Evolutionary conservation across 495 filamentous ascomycete genomes (phyloP).

Genomic region (Neurospora intermedia): DNA sequence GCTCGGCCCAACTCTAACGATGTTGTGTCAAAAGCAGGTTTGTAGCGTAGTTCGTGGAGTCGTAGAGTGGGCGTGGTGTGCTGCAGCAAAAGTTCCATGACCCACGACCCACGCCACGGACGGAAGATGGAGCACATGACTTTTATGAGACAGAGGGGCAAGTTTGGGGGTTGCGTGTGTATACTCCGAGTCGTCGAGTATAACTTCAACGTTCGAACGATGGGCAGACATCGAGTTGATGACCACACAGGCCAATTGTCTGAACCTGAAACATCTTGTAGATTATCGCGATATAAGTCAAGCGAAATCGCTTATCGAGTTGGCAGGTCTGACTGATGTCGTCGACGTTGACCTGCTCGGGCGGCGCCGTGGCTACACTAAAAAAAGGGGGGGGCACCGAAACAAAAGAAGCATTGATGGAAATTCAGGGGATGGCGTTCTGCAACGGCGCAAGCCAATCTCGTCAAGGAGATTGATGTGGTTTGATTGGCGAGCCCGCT

Average conservation of each 20-base stretch:
- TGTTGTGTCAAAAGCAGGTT: background rate
- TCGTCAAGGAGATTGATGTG: conserved; percentile 18
- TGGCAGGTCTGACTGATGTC: background rate
- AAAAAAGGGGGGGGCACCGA: background rate
- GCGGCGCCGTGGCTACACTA: background rate
- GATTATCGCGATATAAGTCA: background rate
- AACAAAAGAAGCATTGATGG: background rate
- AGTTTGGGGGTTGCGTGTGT: background rate
- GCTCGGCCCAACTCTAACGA: background rate
- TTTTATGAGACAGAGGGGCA: background rate
- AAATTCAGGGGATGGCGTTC: background rate
- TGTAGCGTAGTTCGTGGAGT: background rate
- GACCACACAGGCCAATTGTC: background rate
- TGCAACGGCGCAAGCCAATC: conserved; percentile 11
- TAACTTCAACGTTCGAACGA: background rate
- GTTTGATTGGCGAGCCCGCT: conserved; percentile 10
- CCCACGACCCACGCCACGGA: background rate
- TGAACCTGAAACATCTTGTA: background rate
- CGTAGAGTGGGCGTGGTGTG: background rate
- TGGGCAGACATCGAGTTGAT: background rate
- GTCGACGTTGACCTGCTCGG: background rate
- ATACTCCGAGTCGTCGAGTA: background rate
- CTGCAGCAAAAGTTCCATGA: background rate
- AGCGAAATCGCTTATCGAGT: background rate
- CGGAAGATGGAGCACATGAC: background rate